Evolutionary conservation across 2,329 filamentous ascomycete genomes (phyloP).

Genomic region (Acrodontium crateriforme): DNA sequence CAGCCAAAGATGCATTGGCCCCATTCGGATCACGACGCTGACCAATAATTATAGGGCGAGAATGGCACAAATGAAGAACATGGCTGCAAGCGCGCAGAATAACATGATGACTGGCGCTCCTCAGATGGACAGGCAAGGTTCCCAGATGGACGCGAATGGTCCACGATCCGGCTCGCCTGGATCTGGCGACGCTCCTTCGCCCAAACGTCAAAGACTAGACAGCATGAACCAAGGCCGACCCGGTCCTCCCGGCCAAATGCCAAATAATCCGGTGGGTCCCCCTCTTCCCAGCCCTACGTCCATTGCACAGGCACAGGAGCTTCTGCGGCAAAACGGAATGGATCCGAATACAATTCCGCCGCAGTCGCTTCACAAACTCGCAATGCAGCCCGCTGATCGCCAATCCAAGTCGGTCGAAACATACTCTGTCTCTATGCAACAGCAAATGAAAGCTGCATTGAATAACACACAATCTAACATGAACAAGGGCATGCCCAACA

Average conservation of each 20-base stretch:
- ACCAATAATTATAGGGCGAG: too few relatives aligned
- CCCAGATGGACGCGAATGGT: slow-evolving; percentile 72
- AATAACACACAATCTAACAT: slow-evolving; percentile 49
- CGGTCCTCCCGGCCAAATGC: slow-evolving; percentile 17
- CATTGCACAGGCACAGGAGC: slow-evolving; percentile 11
- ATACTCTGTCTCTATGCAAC: slow-evolving; percentile 72
- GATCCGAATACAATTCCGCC: slow-evolving; percentile 59
- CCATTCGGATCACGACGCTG: too few relatives aligned
- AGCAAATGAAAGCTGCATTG: slow-evolving; percentile 70
- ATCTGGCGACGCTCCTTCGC: slow-evolving; percentile 74
- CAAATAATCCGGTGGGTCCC: slow-evolving; percentile 21
- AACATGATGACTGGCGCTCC: too few relatives aligned
- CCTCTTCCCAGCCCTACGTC: slow-evolving; percentile 9
- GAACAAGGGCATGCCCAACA: slow-evolving; percentile 52
- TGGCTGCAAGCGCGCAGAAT: slow-evolving; percentile 52
- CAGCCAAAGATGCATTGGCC: too few relatives aligned
- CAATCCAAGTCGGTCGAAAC: slow-evolving; percentile 77
- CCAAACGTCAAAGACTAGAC: slow-evolving; percentile 76
- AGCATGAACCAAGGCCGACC: slow-evolving; percentile 42
- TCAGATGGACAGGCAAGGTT: slow-evolving; percentile 78
- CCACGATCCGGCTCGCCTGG: slow-evolving; percentile 68
- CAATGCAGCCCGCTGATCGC: slow-evolving; percentile 38
- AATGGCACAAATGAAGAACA: slow-evolving; percentile 35
- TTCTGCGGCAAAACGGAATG: slow-evolving; percentile 54
- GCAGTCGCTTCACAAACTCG: slow-evolving; percentile 58